These are phyloP conservation scores for Biscogniauxia mediterranea DNA, from an alignment of 2,329 filamentous ascomycete genomes.

Conservation along the genomic window DNA sequence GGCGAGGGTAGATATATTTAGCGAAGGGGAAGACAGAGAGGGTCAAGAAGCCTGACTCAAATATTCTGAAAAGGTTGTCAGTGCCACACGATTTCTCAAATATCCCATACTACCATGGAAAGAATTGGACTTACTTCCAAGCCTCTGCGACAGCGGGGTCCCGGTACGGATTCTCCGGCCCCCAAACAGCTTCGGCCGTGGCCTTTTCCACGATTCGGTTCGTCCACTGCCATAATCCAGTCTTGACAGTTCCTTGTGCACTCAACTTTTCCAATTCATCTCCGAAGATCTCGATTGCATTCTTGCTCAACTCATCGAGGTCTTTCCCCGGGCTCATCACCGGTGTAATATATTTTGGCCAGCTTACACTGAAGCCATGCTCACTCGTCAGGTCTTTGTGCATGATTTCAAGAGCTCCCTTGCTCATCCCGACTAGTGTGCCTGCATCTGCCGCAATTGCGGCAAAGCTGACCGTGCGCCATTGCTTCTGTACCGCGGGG, in stretches of 20 bases:
- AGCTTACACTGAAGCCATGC: slow-evolving; percentile 17
- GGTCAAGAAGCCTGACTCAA: slow-evolving; percentile 19
- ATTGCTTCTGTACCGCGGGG: slow-evolving; percentile 25
- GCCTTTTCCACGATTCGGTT: slow-evolving; percentile 18
- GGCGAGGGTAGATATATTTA: slow-evolving; percentile 6
- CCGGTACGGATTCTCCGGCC: slow-evolving; percentile 27
- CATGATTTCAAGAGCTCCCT: slow-evolving; percentile 22
- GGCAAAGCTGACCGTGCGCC: slow-evolving; percentile 28
- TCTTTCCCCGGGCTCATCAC: slow-evolving; percentile 13
- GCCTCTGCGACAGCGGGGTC: slow-evolving; percentile 20
- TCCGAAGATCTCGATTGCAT: slow-evolving; percentile 18
- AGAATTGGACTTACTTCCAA: slow-evolving; percentile 17
- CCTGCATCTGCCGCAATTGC: slow-evolving; percentile 23
- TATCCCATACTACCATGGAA: not conserved
- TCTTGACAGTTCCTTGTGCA: slow-evolving; percentile 1
- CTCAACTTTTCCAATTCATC: slow-evolving; percentile 14
- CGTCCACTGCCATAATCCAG: slow-evolving; percentile 21
- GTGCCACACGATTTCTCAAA: not conserved
- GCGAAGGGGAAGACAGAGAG: slow-evolving; percentile 16
- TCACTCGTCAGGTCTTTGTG: slow-evolving; percentile 18
- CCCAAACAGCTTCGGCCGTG: slow-evolving; percentile 27
- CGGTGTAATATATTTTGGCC: slow-evolving; percentile 12
- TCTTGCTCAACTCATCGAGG: slow-evolving; percentile 24
- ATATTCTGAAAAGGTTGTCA: slow-evolving; percentile 9
- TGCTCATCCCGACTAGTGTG: slow-evolving; percentile 25